A percentile compares a stretch with the other conserved stretches of the same genome.
phyloP scores from a whole-genome alignment of 345 rosid species.

The Populus davidiana region DNA sequence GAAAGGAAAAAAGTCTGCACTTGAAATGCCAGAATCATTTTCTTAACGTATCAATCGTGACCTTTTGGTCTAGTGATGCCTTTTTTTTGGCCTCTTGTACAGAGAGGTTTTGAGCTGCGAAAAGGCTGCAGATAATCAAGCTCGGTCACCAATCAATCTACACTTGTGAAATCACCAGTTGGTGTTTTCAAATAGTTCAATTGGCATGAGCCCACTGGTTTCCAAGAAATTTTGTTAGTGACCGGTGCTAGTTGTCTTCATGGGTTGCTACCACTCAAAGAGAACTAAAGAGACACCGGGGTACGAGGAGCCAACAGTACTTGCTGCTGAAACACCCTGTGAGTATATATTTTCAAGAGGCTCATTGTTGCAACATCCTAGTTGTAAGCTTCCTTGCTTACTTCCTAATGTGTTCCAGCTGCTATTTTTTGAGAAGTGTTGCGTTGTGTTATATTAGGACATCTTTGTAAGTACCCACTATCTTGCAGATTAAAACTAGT shows the following conservation, averaged over 20 bases:
- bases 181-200: not conserved
- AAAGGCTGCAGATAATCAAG: not conserved
- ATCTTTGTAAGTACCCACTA: not conserved
- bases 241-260: conserved; percentile 19
- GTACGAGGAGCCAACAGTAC: conserved; percentile 63
- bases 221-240: not conserved
- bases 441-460: not conserved
- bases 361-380: not conserved
- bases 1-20: not conserved
- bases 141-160: not conserved
- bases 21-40: not conserved
- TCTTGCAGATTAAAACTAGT: not conserved
- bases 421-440: not conserved
- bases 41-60: not conserved
- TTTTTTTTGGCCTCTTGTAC: not conserved
- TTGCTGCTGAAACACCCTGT: conserved; percentile 78
- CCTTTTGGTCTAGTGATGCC: not conserved
- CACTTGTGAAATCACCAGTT: conserved; percentile 4
- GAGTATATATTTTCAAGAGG: conserved; percentile 22
- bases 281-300: conserved; percentile 37
- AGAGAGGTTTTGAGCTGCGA: no score
- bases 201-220: conserved; percentile 3
- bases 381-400: not conserved
- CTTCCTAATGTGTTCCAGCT: not conserved
- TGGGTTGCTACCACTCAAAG: conserved; percentile 51